Evolutionary conservation across 2,329 filamentous ascomycete species (phyloP).

Genomic region (Hortaea werneckii): DNA sequence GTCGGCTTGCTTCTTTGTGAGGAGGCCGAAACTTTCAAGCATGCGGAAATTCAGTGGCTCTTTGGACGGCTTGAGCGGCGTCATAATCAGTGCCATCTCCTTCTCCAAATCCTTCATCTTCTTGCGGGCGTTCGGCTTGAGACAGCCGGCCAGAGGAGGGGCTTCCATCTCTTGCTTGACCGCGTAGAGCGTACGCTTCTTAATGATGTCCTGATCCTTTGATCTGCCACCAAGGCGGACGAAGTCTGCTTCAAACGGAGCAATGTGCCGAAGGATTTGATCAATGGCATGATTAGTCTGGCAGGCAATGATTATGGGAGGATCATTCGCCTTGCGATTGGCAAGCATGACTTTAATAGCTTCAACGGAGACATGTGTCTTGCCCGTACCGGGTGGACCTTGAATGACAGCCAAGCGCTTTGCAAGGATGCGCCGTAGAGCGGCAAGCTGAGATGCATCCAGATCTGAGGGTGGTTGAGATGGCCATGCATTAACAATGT

Average conservation of each 20-base stretch:
- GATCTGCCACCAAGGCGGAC: slow-evolving; percentile 61
- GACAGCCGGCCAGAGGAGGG: slow-evolving; percentile 30
- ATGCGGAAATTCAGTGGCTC: slow-evolving; percentile 44
- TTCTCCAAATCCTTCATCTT: slow-evolving; percentile 36
- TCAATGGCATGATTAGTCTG: slow-evolving; percentile 90
- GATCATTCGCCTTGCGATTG: slow-evolving; percentile 46
- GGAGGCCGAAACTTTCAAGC: slow-evolving; percentile 46
- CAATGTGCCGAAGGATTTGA: slow-evolving; percentile 60
- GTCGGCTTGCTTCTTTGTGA: slow-evolving; percentile 53
- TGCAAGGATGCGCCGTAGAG: slow-evolving; percentile 59
- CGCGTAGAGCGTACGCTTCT: slow-evolving; percentile 55
- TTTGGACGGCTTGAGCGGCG: slow-evolving; percentile 31
- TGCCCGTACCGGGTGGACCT: slow-evolving; percentile 70
- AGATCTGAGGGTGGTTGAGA: slow-evolving; percentile 38
- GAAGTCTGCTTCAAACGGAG: slow-evolving; percentile 51
- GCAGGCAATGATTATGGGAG: slow-evolving; percentile 68
- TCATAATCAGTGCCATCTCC: slow-evolving; percentile 32
- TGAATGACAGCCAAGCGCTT: slow-evolving; percentile 67
- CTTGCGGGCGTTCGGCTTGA: slow-evolving; percentile 29
- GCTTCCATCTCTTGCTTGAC: slow-evolving; percentile 35
- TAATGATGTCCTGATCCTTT: slow-evolving; percentile 51
- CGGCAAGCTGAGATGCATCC: slow-evolving; percentile 61
- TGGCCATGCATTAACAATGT: slow-evolving; percentile 49
- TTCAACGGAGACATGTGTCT: slow-evolving; percentile 71
- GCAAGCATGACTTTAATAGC: slow-evolving; percentile 56